Base-by-base conservation (phyloP, 768 basidiomycete genomes). In the Collybiopsis luxurians region DNA sequence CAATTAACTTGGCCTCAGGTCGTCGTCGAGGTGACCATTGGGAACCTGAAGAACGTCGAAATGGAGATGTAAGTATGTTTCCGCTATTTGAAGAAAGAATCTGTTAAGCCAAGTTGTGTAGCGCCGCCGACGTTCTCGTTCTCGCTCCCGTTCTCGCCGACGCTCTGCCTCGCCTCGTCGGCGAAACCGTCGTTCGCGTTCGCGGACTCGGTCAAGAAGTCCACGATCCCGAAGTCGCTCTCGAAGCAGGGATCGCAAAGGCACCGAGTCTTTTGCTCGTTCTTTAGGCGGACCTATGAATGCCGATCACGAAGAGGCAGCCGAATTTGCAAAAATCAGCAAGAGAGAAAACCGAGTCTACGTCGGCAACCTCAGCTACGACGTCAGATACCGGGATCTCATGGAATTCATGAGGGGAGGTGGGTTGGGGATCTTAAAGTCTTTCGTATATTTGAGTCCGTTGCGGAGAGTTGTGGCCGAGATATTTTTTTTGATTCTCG, bases 321-420 rank as follows among this genome's bases (percentile, higher is more conserved):
- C 87, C 65, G 96, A 95, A 71, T 96, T 98, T 65, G 86, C 94
- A 67, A 95, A 97, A 73, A 83, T 88, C 69, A 94, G 91, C 88
- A 93, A 95, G 83, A 85, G 92, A 77, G 97, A 98, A 81, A 94
- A 98, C 73, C 83, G 96, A 65, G 94, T 98, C 67, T 99, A 99
- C 68, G 93, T 98, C 72, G 96, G 97, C 69, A 99, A 99, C 73
- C 85, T 99, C 75, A 93, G 92, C 71, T 99, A 98, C 81, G 92
- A 96, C 73, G 92, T 95, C 86, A 95, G 89, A 77, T 98, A 96
- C 78, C 85, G 94, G 76, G 97, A 98, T 79, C 81, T 99, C 74
- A 94, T 95, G 85, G 94, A 98, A 86, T 98, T 97, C 72, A 96
- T 97, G 94, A 84, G 92, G 89, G 92, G 92, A 94, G 95, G 95